phyloP scores from a whole-genome alignment of 768 basidiomycete species.

The Trametes elegans region DNA sequence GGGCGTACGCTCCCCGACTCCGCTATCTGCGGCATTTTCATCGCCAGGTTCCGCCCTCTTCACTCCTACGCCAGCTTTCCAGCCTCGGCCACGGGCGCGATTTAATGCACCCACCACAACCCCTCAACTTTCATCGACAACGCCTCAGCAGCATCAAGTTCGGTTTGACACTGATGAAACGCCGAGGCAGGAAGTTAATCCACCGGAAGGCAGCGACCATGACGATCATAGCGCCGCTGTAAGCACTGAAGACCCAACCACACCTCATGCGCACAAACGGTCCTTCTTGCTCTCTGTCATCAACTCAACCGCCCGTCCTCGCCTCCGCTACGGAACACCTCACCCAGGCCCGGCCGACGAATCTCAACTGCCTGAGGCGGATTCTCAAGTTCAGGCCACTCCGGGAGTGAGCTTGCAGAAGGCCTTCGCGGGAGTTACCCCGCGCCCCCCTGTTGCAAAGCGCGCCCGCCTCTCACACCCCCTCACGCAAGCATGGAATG shows the following conservation, averaged over 20 bases:
- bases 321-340: slow-evolving; percentile 63
- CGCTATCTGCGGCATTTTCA: slow-evolving; percentile 43
- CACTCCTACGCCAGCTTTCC: slow-evolving; percentile 69
- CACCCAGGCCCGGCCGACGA: slow-evolving; percentile 40
- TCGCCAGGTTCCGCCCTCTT: slow-evolving; percentile 60
- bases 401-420: slow-evolving; percentile 41
- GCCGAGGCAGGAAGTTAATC: slow-evolving; percentile 1
- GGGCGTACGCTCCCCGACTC: slow-evolving; percentile 33
- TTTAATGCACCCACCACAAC: slow-evolving; percentile 46
- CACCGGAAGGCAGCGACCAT: slow-evolving; percentile 29
- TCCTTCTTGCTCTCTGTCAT: slow-evolving; percentile 85
- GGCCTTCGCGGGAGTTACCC: slow-evolving; percentile 65
- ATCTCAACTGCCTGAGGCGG: slow-evolving; percentile 9
- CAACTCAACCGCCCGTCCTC: slow-evolving; percentile 76
- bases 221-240: not conserved
- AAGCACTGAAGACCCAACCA: slow-evolving; percentile 43
- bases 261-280: slow-evolving; percentile 69
- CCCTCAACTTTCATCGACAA: slow-evolving; percentile 29
- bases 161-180: slow-evolving; percentile 11
- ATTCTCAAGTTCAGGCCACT: slow-evolving; percentile 29
- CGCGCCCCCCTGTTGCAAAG: slow-evolving; percentile 46
- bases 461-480: slow-evolving; percentile 59
- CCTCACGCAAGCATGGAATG: slow-evolving; percentile 49
- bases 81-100: slow-evolving; percentile 58
- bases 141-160: slow-evolving; percentile 13